Percentiles rank a stretch among this genome's conserved stretches.
Evolutionary conservation across 1,284 basidiomycete species (phyloP).

Genomic region (Irpex rosettiformis): DNA sequence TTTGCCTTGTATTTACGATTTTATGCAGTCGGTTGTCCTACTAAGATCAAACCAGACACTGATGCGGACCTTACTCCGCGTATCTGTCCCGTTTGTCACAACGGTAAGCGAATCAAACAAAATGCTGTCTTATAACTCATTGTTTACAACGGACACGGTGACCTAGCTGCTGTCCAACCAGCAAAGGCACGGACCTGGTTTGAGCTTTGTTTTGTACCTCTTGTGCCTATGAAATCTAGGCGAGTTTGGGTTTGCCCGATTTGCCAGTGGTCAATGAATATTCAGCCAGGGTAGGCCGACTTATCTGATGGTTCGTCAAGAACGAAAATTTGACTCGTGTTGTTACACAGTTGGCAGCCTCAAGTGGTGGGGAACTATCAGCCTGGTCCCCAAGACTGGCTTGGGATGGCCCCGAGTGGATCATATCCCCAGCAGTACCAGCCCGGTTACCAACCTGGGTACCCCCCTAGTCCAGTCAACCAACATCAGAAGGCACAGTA

Average conservation of each 20-base stretch:
- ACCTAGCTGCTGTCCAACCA: slow-evolving; percentile 39
- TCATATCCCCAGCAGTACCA: slow-evolving; percentile 20
- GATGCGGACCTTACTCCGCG: slow-evolving; percentile 36
- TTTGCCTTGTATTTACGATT: background rate
- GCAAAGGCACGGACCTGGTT: slow-evolving; percentile 51
- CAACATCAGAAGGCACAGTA: slow-evolving; percentile 1
- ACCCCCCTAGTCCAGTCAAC: slow-evolving; percentile 14
- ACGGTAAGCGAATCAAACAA: slow-evolving; percentile 32
- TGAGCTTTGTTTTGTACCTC: slow-evolving; percentile 48
- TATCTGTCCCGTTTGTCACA: slow-evolving; percentile 48
- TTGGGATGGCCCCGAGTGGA: slow-evolving; percentile 9
- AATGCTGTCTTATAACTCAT: slow-evolving; percentile 6
- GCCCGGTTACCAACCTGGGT: slow-evolving; percentile 22
- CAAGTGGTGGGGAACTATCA: slow-evolving; percentile 21
- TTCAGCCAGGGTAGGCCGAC: slow-evolving; percentile 41
- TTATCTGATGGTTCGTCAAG: slow-evolving; percentile 4
- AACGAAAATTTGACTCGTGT: slow-evolving; percentile 2
- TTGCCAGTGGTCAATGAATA: slow-evolving; percentile 44
- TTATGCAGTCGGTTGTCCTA: slow-evolving; percentile 44
- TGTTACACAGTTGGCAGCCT: slow-evolving; percentile 41
- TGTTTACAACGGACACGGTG: slow-evolving; percentile 3
- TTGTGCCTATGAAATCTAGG: slow-evolving; percentile 42
- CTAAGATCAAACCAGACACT: slow-evolving; percentile 37
- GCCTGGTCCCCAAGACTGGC: slow-evolving; percentile 4
- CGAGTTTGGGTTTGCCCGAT: slow-evolving; percentile 51